These are phyloP conservation scores for Euphorbia lathyris DNA, from an alignment of 345 rosid species.

Conservation along the genomic window DNA sequence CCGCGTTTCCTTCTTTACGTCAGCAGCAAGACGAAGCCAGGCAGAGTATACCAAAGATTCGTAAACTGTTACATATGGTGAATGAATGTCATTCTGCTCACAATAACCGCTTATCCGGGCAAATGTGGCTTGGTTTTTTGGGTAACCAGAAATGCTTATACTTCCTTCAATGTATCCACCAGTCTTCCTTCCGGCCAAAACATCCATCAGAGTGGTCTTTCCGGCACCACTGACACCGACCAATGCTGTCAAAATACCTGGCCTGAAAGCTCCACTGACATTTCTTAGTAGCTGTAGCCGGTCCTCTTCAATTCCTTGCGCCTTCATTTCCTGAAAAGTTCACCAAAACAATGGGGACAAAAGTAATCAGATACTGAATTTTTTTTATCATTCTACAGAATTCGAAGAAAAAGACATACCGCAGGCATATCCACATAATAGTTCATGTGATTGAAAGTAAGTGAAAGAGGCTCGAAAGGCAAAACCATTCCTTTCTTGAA, in stretches of 20 bases:
- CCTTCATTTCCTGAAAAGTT: slow-evolving; percentile 62
- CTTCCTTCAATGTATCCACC: slow-evolving; percentile 68
- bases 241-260: slow-evolving; percentile 69
- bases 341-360: background rate
- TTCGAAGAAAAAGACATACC: slow-evolving; percentile 34
- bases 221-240: slow-evolving; percentile 92
- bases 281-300: slow-evolving; percentile 57
- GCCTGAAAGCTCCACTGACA: slow-evolving; percentile 79
- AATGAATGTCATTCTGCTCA: slow-evolving; percentile 82
- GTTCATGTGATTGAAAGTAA: slow-evolving; percentile 63
- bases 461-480: slow-evolving; percentile 71
- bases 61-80: slow-evolving; percentile 66
- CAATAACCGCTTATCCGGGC: slow-evolving; percentile 76
- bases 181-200: slow-evolving; percentile 68
- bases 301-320: slow-evolving; percentile 52
- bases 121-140: slow-evolving; percentile 72
- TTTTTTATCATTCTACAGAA: too few species aligned
- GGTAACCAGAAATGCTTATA: slow-evolving; percentile 68
- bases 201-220: slow-evolving; percentile 84
- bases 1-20: slow-evolving; percentile 33
- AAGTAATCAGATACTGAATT: too few species aligned
- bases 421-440: slow-evolving; percentile 80
- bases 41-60: slow-evolving; percentile 81
- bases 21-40: slow-evolving; percentile 65
- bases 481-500: slow-evolving; percentile 55